These are phyloP conservation scores for Globisporangium spinosum DNA, from an alignment of 352 stramenopile genomes.

Conservation along the genomic window DNA sequence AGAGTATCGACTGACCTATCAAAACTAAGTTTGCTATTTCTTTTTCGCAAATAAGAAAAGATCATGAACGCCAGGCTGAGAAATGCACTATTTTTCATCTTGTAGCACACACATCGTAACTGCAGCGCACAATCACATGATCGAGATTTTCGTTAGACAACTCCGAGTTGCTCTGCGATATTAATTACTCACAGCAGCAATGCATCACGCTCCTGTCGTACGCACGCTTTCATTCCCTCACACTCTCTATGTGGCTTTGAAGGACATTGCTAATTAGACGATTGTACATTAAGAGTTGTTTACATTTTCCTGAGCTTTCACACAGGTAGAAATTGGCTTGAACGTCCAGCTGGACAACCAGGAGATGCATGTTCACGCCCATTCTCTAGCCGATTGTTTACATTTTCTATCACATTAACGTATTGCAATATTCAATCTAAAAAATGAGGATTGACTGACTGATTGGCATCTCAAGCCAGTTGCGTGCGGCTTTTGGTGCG, in stretches of 20 bases:
- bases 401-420: background rate
- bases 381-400: background rate
- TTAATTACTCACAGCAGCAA: background rate
- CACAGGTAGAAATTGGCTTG: background rate
- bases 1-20: background rate
- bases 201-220: background rate
- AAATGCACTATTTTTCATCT: background rate
- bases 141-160: background rate
- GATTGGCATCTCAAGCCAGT: slow-evolving; percentile 7
- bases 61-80: background rate
- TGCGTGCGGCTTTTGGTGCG: background rate
- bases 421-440: background rate
- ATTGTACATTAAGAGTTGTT: background rate
- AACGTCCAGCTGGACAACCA: background rate
- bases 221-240: background rate
- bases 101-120: background rate
- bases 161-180: background rate
- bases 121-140: background rate
- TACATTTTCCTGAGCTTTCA: background rate
- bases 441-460: background rate
- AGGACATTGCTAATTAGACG: background rate
- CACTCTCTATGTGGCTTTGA: background rate
- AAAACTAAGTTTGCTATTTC: background rate
- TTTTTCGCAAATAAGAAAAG: slow-evolving; percentile 6
- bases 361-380: background rate